Base-by-base conservation (phyloP, 306 rosid species). In the Senna siamea region DNA sequence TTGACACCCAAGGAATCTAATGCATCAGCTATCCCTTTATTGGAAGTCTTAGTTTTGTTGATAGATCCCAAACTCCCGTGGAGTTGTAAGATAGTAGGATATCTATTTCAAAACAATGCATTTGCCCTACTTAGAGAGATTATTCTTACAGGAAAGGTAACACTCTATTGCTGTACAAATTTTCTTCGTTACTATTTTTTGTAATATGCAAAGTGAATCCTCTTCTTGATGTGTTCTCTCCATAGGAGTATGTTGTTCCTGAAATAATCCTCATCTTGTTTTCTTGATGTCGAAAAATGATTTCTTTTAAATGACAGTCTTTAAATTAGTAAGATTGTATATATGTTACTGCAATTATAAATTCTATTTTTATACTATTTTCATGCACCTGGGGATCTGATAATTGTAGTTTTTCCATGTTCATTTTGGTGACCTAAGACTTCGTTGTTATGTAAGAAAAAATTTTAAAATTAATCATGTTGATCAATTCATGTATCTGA, bases 31-130 rank as follows among this genome's bases (percentile, higher is more conserved):
- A 77, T 86, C 71, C 77, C 91, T 10, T 81, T 94, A 75, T 78
- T 92, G 76, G 99, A 94, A 76, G 82, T 88, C 47, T 79, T 86
- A 69, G 87, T 79, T 76, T 66, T 87, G 82, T 82, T 94, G 87
- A 53, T 87, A 51, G 87, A 92, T 84, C 86, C 81, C 37, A 79
- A 87, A 72, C 87, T 92, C 68, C 97, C 99, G 41, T 94, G 99
- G 99, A 87, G 80, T 87, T 94, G 97, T 78, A 83, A 80, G 78
- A 84, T 77, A 73, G 88, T 92, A 64, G 82, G 85, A 78, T 83
- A 85, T 87, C 87, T 88, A 34, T 83, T 86, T 74, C 92, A 87
- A 83, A 92, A 86, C 69, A 89, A 83, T 67, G 90, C 87, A 71
- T 87, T 87, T 65, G 9, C 69, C 66, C 80, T 87, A 70, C 83